Base-by-base conservation (phyloP, 2,329 filamentous ascomycete genomes). In the Dryadomyces sulphureus region DNA sequence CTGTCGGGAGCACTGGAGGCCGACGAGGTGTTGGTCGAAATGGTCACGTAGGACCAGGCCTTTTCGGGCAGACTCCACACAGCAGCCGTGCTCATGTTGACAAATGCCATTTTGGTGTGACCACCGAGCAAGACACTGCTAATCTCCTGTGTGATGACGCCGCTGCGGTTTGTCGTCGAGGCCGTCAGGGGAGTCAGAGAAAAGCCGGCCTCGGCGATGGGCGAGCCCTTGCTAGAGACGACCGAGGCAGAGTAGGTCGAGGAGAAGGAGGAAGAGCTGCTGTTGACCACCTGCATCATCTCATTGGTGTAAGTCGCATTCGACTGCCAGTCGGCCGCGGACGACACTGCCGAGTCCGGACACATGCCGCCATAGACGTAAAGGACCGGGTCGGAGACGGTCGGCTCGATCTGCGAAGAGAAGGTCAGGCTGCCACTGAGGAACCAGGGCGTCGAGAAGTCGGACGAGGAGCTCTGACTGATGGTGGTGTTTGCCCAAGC, bases 341-440 rank as follows among this genome's bases (percentile, higher is more conserved):
- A 20, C 7, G 12, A 21, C 14, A 7, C n/a, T 0, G 21, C 20
- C 1, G 17, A 7, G 7, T 59, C 58, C 3, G 82, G 81, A 56
- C 90, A 96, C 87, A 95, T 94, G 54, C 90, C 90, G 32, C 88
- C 90, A 61, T 94, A 95, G 7, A 81, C 66, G 58, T 88, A 94
- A 19, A 83, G 63, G 11, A 68, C 68, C 0, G 76, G 72, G 38
- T 69, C 63, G 9, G 72, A 70, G 49, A 72, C 65, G 24, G 64
- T 59, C 0, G 72, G 75, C 34, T 68, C 69, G 41, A 76, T 65
- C 32, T 68, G 73, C 27, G 69, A 70, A 19, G 85, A 81, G 59
- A 88, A 94, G 21, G 79, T 70, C 45, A 92, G 68, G 14, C 76
- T 64, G 11, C 64, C 64, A 12, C 73, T 72, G 1, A 78, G 64